Evolutionary conservation across 768 basidiomycete species (phyloP), one percentile per base, ranked within the genome.

Genomic region (Podaxis mareebaensis): DNA sequence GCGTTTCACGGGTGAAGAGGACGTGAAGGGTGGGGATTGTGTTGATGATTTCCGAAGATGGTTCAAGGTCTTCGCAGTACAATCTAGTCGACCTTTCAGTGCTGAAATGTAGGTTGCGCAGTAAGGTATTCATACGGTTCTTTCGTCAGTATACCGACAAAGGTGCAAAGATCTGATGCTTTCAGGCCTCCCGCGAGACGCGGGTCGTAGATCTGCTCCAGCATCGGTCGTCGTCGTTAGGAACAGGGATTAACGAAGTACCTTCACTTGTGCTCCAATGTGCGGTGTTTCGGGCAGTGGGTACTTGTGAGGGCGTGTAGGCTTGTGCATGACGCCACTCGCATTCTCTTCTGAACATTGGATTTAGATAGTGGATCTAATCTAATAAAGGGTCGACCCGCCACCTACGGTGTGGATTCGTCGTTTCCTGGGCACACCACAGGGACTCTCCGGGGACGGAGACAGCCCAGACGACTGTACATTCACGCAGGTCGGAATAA

Each of bases 221-320:
- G 40, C 48, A 36, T 55, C 58, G 40, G 49, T 39, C 40, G 53
- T 42, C 44, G 30, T n/a, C 28, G 59, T 24, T 55, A 67, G 39
- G 59, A 6, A 52, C 12, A 20, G 17, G 12, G 24, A n/a, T 33
- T 20, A 7, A 61, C 36, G 22, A 49, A 60, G 48, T 54, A 90
- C 90, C 81, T 92, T 93, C 67, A 90, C 77, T 73, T 90, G 88
- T 4, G 85, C 81, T 13, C 90, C 92, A n/a, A 91, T 69, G 69
- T 92, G 90, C 8, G 81, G 65, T 17, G 71, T 70, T 20, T 73
- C 73, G 7, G 84, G 79, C 10, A 85, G 63, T 10, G 92, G 91
- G 67, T 81, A 91, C 68, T 93, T 93, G 73, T 91, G 85, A 4
- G 84, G 71, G 57, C 71, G 70, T 66, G 70, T 10, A 51, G 71